Base-by-base conservation (phyloP, 176 grass and related monocot genomes). In the Saccharum officinarum region DNA sequence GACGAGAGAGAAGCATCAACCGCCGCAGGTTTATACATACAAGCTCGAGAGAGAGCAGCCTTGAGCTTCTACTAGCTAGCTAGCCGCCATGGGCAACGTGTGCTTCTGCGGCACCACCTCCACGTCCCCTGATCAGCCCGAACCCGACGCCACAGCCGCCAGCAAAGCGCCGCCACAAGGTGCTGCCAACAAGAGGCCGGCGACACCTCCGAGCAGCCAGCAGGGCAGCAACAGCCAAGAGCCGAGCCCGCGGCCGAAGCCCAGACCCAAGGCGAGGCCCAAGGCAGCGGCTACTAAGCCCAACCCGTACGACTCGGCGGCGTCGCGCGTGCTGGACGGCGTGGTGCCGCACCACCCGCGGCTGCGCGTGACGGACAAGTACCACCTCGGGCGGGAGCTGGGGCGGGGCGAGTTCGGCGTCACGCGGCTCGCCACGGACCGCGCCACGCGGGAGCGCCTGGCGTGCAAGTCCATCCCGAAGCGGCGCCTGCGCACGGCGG, bases 381-480 rank as follows among this genome's bases (percentile, higher is more conserved):
- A 94, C 89, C 67, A 80, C 45, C 80, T 94, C 22, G 86, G 89
- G 1, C 80, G 50, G 0, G 89, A 94, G 92, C 89, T 94, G 0
- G 92, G 92, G 0, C 86, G 92, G 2, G 92, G 94, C 41, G 94
- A 93, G 89, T 93, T 93, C 63, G 94, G 94, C 2, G 91, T 95
- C 5, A 90, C 88, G 33, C 85, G 75, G 33, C 76, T 95, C 2
- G 91, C 91, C 79, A 93, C 91, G 25, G 94, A 95, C 84, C 82
- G 82, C 13, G 86, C 87, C 22, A 89, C 79, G 75, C 76, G 78
- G 23, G 90, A 91, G 76, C 81, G 69, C 16, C 84, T 89, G n/a
- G 91, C 94, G 20, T 95, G 94, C 88, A 95, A 95, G 88, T 95
- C 91, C 25, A 92, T 92, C 75, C 87, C 91, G 7, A 92, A 92